Conservation (phyloP, 129 eudicot species). For the Chrysanthemum seticuspe region DNA sequence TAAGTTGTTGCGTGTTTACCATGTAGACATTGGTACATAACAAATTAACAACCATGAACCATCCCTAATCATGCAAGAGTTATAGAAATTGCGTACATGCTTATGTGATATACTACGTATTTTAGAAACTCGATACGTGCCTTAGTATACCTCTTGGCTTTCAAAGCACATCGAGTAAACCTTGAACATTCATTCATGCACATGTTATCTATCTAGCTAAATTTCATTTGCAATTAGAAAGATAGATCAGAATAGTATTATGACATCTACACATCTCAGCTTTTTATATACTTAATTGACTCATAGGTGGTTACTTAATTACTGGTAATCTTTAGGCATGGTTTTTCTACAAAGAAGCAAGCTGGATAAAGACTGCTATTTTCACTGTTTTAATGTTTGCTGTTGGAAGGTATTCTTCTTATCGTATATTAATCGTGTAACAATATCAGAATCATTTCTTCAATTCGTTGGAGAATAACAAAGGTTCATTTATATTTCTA, state of each 20-base stretch:
- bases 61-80: no score
- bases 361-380: background rate
- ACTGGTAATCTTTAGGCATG: background rate
- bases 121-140: no score
- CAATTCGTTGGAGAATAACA: background rate
- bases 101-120: no score
- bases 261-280: no score
- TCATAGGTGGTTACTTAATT: background rate
- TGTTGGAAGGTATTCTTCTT: background rate
- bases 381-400: background rate
- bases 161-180: no score
- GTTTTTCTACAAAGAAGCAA: conserved; percentile 10
- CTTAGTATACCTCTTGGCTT: no score
- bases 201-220: no score
- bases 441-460: background rate
- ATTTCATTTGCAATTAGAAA: no score
- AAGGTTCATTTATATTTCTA: no score
- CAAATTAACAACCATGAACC: background rate
- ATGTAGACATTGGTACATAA: background rate
- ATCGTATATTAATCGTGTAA: background rate
- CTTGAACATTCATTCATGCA: no score
- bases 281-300: background rate
- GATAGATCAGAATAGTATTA: no score
- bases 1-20: background rate
- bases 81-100: no score